phyloP scores from a whole-genome alignment of 2,329 filamentous ascomycete genomes.

The Chalara sp. region DNA sequence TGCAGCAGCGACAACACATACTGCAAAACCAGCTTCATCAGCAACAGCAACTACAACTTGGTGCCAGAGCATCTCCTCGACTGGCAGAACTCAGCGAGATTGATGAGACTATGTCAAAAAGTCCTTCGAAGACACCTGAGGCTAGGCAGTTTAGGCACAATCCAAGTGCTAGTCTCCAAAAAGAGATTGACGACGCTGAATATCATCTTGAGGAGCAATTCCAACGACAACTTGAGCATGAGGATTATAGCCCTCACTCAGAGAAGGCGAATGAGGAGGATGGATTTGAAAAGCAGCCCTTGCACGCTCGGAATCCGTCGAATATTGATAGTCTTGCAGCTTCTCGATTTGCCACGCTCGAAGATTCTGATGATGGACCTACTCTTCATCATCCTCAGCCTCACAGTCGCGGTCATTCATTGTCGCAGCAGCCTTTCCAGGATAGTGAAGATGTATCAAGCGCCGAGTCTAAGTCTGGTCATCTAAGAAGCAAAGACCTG shows the following conservation, averaged over 20 bases:
- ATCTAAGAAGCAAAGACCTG: slow-evolving; percentile 33
- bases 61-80: slow-evolving; percentile 49
- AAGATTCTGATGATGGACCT: slow-evolving; percentile 38
- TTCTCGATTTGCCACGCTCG: slow-evolving; percentile 38
- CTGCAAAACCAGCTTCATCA: slow-evolving; percentile 44
- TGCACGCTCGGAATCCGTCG: slow-evolving; percentile 17
- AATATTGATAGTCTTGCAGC: slow-evolving; percentile 16
- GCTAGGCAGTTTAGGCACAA: slow-evolving; percentile 62
- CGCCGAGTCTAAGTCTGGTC: slow-evolving; percentile 16
- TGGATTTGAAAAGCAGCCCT: slow-evolving; percentile 12
- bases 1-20: slow-evolving; percentile 41
- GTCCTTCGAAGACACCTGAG: slow-evolving; percentile 48
- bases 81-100: slow-evolving; percentile 70
- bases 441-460: slow-evolving; percentile 42
- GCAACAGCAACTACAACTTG: slow-evolving; percentile 34
- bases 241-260: slow-evolving; percentile 63
- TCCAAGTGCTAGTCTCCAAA: slow-evolving; percentile 70
- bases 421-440: slow-evolving; percentile 59
- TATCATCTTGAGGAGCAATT: slow-evolving; percentile 79
- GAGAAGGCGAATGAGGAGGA: slow-evolving; percentile 22
- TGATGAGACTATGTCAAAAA: slow-evolving; percentile 48
- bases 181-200: slow-evolving; percentile 78
- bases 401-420: slow-evolving; percentile 66
- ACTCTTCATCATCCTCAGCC: slow-evolving; percentile 66
- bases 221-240: slow-evolving; percentile 70